phyloP scores from a whole-genome alignment of 2,329 filamentous ascomycete species.

The Byssothecium circinans region DNA sequence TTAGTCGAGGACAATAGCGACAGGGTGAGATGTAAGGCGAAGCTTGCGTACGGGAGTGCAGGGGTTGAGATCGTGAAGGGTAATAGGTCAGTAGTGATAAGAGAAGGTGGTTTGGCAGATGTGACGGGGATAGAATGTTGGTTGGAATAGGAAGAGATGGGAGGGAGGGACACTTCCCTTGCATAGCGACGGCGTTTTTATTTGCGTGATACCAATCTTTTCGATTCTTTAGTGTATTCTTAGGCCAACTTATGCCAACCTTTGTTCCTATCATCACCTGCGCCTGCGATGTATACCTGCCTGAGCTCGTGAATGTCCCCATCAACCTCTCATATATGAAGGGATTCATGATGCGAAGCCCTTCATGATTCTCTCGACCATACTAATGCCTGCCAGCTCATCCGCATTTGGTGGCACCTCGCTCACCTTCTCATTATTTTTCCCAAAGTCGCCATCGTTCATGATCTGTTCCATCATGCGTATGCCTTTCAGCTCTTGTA shows the following conservation, averaged over 20 bases:
- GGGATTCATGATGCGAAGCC: constrained; percentile 16
- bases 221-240: too few relatives aligned
- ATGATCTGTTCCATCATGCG: constrained; percentile 41
- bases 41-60: constrained; percentile 8
- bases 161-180: not conserved
- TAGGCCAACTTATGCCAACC: too few relatives aligned
- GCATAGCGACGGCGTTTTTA: constrained; percentile 10
- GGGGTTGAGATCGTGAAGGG: constrained; percentile 10
- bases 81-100: constrained; percentile 11
- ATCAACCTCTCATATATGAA: not conserved
- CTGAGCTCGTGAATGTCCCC: not conserved
- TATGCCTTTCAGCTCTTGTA: constrained; percentile 43
- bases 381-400: constrained; percentile 37
- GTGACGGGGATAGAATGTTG: constrained; percentile 19
- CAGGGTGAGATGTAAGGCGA: constrained; percentile 17
- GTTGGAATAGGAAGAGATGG: constrained; percentile 1
- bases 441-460: constrained; percentile 18
- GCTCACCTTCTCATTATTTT: constrained; percentile 9
- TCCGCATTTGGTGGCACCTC: constrained; percentile 19
- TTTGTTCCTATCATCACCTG: too few relatives aligned
- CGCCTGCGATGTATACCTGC: too few relatives aligned
- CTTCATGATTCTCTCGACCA: constrained; percentile 38
- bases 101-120: constrained; percentile 13
- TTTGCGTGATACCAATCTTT: not conserved
- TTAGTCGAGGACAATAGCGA: constrained; percentile 10